Evolutionary conservation across 441 rosid species (phyloP).

Genomic region (Mallotus repandus): DNA sequence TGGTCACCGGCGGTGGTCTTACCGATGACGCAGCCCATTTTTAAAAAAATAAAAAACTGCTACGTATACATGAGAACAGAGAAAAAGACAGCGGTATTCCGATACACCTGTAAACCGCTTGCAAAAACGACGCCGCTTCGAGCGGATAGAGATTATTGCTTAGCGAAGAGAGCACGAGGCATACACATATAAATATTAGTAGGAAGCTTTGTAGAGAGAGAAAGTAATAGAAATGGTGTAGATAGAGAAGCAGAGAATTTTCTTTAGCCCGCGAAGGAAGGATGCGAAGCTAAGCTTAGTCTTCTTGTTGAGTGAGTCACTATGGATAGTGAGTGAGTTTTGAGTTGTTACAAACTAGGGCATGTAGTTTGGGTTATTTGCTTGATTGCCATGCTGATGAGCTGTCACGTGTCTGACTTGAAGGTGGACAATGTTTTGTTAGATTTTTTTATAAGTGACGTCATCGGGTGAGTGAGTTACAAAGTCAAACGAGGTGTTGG

Average conservation of each 20-base stretch:
- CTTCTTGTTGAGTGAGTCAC: neutral
- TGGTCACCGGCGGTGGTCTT: conserved; percentile 30
- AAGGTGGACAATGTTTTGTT: neutral
- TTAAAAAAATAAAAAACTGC: neutral
- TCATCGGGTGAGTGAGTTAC: neutral
- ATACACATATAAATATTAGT: neutral
- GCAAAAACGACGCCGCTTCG: conserved; percentile 23
- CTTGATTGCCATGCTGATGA: conserved; percentile 21
- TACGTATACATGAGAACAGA: conserved; percentile 23
- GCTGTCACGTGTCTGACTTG: conserved; percentile 8
- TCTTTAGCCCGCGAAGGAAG: conserved; percentile 27
- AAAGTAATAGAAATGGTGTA: neutral
- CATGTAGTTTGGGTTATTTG: conserved; percentile 8
- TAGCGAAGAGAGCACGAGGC: neutral
- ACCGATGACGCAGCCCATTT: conserved; percentile 70
- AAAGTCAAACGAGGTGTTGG: conserved; percentile 23
- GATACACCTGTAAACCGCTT: conserved; percentile 4
- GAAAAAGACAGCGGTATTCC: conserved; percentile 18
- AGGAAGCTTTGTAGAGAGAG: neutral
- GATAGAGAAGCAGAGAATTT: neutral
- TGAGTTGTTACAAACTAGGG: neutral
- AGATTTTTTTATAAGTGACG: conserved; percentile 7
- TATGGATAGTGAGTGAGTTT: conserved; percentile 2
- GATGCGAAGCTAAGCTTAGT: conserved; percentile 19
- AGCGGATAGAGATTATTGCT: neutral